Evolutionary conservation across 2,329 filamentous ascomycete species (phyloP), one percentile per base, ranked within the genome.

Genomic region (Aspergillus melleus): DNA sequence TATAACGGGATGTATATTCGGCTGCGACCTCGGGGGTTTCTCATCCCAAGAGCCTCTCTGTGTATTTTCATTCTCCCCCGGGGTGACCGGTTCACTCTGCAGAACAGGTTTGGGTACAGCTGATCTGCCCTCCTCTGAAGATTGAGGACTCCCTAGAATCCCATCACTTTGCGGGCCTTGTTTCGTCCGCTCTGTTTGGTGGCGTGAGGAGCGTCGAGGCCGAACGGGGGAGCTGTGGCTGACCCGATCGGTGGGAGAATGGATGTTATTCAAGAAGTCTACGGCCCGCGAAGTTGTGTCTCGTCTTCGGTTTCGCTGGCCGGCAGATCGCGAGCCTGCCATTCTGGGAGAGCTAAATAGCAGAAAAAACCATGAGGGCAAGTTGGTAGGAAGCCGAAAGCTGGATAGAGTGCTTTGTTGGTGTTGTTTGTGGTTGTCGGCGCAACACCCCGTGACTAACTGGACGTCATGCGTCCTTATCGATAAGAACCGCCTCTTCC

Each of bases 211-310:
- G 16, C 52, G 58, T 12, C 58, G 56, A n/a, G 60, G 57, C 20
- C 56, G 52, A 26, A 53, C 29, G 29, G 46, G 50, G 8, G 53
- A 53, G 19, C 53, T 50, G n/a, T 46, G 46, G 22, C 39, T 24
- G 26, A 29, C 36, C 47, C 16, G 53, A 32, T 12, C 26, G 12
- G 44, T 44, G 24, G 49, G 29, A 32, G 46, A 51, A 59, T 63
- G 63, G 49, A 69, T 56, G 22, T 47, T 63, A 51, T 71, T 72
- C 6, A 71, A 24, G 26, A 66, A 44, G 16, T 67, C 66, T 24
- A 71, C 50, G 4, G 65, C 52, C 22, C 60, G 54, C 4, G 42
- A 44, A 12, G 64, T 69, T 24, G 56, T 58, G 36, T 62, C 54
- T 14, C 60, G 61, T 58, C 68, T 68, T 32, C 52, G 61, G 14